Evolutionary conservation across 495 filamentous ascomycete genomes (phyloP), one percentile per base, ranked within the genome.

Genomic region (Halenospora varia): DNA sequence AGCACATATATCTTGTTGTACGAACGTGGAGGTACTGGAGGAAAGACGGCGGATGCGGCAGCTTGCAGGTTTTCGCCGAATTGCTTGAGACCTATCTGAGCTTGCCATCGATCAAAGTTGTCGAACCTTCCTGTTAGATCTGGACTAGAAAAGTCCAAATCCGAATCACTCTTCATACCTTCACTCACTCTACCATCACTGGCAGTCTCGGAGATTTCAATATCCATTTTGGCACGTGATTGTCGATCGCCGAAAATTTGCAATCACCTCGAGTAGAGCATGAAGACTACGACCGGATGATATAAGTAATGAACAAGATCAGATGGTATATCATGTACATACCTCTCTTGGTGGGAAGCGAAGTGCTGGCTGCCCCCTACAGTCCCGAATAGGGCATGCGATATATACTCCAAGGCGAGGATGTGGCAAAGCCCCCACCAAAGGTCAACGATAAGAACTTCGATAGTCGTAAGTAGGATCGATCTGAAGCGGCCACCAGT

Each of bases 1-100:
- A 56, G 46, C 2, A 56, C 54, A 41, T 22, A 49, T 2, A 50
- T 45, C 13, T 40, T 50, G 9, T 24, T 22, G 22, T 56, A 56
- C 22, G n/a, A 10, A 18, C 44, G 25, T 40, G 20, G 39, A 20
- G 47, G 4, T 10, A 11, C 45, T 17, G 17, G 35, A 10, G 54
- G 54, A 42, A 49, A 56, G 46, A 50, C 19, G 23, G 45, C 44
- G 2, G 40, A 20, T 2, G 54, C 45, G n/a, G 54, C 54, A 2
- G 23, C 46, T 23, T 50, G 54, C 9, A 56, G 46, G 19, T 23
- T 25, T 20, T 48, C 25, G 10, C 44, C 45, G 50, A 56, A 39
- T 13, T 22, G 23, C 41, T 56, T 2, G 2, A 56, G n/a, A 18
- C 25, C 25, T 10, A 40, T 50, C 9, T 56, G 44, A 9, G 47